Evolutionary conservation across 345 rosid species (phyloP).

Genomic region (Euphorbia peplus): DNA sequence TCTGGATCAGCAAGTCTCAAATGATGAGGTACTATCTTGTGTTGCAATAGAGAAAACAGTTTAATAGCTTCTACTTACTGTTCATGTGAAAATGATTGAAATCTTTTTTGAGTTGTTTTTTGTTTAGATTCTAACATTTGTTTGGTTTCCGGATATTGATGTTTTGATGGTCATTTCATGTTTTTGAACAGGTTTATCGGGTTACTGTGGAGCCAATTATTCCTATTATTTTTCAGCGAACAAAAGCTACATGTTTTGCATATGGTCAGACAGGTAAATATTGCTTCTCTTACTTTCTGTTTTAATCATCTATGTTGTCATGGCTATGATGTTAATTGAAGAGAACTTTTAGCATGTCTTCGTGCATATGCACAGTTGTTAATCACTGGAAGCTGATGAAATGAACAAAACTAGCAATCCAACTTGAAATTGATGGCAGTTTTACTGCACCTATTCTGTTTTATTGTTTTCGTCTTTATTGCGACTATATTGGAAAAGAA

Average conservation of each 20-base stretch:
- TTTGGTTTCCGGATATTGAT: not conserved
- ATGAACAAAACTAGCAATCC: slow-evolving; percentile 7
- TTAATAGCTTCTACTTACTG: not conserved
- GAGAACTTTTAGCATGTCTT: not conserved
- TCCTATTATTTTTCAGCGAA: slow-evolving; percentile 84
- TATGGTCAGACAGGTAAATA: slow-evolving; percentile 96
- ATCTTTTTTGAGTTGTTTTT: not conserved
- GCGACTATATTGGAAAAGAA: not conserved
- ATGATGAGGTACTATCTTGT: slow-evolving; percentile 67
- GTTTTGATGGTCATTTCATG: not conserved
- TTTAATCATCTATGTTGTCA: not conserved
- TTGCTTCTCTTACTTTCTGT: not conserved
- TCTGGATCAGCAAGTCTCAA: slow-evolving; percentile 71
- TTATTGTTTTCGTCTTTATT: not conserved
- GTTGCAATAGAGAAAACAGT: not conserved
- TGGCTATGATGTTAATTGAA: not conserved
- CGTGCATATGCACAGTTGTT: not conserved
- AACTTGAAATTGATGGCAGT: not conserved
- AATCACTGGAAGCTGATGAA: not conserved
- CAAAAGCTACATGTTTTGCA: slow-evolving; percentile 99
- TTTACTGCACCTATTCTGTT: not conserved
- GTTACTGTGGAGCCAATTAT: slow-evolving; percentile 91
- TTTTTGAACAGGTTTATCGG: slow-evolving; percentile 65
- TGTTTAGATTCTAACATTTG: not conserved
- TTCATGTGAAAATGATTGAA: not conserved